Evolutionary conservation across 345 rosid genomes (phyloP).

Genomic region (Gossypium stocksii): DNA sequence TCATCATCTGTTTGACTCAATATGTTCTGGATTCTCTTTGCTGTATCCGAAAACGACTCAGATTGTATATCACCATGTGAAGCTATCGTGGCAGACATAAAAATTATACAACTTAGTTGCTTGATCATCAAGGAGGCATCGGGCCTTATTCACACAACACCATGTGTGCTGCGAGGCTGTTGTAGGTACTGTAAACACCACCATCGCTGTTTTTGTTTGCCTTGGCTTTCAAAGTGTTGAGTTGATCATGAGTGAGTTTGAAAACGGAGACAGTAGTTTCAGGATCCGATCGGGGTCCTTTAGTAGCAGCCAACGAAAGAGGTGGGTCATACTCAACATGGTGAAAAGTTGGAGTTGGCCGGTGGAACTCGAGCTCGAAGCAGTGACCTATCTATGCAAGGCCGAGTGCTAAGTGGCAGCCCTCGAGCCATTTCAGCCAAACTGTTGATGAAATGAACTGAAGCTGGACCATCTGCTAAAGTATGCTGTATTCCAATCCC

Average conservation of each 20-base stretch:
- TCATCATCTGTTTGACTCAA: conserved; percentile 23
- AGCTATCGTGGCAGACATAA: conserved; percentile 20
- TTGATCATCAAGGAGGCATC: conserved; percentile 20
- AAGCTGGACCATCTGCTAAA: conserved; percentile 24
- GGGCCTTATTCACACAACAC: conserved; percentile 29
- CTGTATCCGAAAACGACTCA: conserved; percentile 23
- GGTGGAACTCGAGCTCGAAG: conserved; percentile 18
- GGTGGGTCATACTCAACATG: conserved; percentile 27
- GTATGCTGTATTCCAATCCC: conserved; percentile 27
- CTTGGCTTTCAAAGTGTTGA: conserved; percentile 20
- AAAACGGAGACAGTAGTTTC: background rate
- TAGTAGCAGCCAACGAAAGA: background rate
- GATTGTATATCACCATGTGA: conserved; percentile 22
- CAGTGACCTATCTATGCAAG: conserved; percentile 19
- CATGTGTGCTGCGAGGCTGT: conserved; percentile 28
- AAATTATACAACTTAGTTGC: conserved; percentile 20
- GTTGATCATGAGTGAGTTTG: conserved; percentile 4
- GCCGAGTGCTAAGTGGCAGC: background rate
- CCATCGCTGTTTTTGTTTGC: background rate
- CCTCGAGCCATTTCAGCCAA: conserved; percentile 35
- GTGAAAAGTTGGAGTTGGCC: conserved; percentile 14
- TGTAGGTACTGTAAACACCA: conserved; percentile 7
- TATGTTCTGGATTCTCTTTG: conserved; percentile 22
- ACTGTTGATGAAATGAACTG: conserved; percentile 20
- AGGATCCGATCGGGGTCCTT: background rate